Percentiles rank a stretch among this genome's conserved stretches.
Evolutionary conservation across 306 rosid species (phyloP).

Genomic region (Calophaca sinica): DNA sequence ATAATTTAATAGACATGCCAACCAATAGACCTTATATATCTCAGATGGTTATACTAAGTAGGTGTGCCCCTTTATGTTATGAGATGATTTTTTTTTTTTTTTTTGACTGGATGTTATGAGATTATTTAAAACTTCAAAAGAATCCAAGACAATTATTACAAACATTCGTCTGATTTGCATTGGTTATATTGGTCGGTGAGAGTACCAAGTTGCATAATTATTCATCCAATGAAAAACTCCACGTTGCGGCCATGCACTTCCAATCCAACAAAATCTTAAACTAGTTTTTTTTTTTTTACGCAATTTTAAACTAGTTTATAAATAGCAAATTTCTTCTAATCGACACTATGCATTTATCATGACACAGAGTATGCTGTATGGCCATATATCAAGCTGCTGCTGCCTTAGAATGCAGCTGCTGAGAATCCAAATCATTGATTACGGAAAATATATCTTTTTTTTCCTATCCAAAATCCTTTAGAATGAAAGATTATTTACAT

Average conservation of each 20-base stretch:
- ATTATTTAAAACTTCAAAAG: constrained; percentile 41
- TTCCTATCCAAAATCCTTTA: no score
- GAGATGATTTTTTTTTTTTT: constrained; percentile 40
- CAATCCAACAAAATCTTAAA: constrained; percentile 42
- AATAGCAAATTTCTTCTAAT: constrained; percentile 15
- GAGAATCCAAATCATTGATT: no score
- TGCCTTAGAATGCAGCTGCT: no score
- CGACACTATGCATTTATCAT: background rate
- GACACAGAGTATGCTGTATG: no score
- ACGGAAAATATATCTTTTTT: no score
- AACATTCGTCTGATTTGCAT: constrained; percentile 71
- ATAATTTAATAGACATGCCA: no score
- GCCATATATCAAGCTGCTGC: no score
- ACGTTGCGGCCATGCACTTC: constrained; percentile 60
- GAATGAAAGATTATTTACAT: no score
- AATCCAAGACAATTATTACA: constrained; percentile 47
- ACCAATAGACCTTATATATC: background rate
- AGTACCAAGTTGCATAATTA: constrained; percentile 44
- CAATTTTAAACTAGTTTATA: no score
- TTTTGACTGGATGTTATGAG: constrained; percentile 42
- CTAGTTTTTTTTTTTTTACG: no score
- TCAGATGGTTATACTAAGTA: constrained; percentile 1
- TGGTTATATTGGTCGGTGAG: constrained; percentile 81
- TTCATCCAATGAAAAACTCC: constrained; percentile 35
- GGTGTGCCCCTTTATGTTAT: constrained; percentile 51